phyloP scores from a whole-genome alignment of 495 filamentous ascomycete genomes.

The Xylaria telfairii region DNA sequence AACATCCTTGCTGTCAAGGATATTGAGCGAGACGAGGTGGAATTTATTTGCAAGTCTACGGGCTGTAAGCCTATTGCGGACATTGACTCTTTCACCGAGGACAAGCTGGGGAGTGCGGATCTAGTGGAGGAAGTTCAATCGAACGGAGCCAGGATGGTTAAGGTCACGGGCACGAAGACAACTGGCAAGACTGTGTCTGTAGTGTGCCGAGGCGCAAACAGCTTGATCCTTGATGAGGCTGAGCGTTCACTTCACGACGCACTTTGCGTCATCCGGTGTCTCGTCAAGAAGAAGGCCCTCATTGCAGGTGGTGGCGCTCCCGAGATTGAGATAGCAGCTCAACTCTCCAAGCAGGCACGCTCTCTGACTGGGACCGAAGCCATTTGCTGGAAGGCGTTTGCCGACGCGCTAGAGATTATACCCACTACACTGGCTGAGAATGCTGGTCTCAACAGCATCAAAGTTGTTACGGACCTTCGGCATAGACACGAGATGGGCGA shows the following conservation, averaged over 20 bases:
- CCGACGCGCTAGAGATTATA: constrained; percentile 96
- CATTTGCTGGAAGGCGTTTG: constrained; percentile 98
- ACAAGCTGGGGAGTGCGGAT: constrained; percentile 96
- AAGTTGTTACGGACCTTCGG: constrained; percentile 95
- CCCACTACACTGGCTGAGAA: constrained; percentile 97
- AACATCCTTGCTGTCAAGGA: constrained; percentile 96
- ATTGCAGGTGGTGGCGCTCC: constrained; percentile 96
- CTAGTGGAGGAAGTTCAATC: constrained; percentile 91
- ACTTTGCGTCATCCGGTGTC: constrained; percentile 94
- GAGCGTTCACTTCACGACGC: constrained; percentile 96
- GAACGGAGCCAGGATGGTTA: constrained; percentile 87
- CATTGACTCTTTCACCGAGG: constrained; percentile 97
- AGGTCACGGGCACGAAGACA: constrained; percentile 87
- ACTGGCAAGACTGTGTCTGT: constrained; percentile 89
- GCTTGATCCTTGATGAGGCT: constrained; percentile 92
- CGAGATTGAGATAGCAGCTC: constrained; percentile 90
- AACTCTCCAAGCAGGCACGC: constrained; percentile 79
- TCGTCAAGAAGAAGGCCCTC: constrained; percentile 98
- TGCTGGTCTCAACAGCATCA: constrained; percentile 95
- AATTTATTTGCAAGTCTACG: constrained; percentile 97
- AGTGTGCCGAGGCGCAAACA: constrained; percentile 92
- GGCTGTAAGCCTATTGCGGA: constrained; percentile 99
- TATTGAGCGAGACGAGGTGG: constrained; percentile 97
- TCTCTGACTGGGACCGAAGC: constrained; percentile 86
- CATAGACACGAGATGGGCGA: constrained; percentile 93